Conservation (phyloP, 306 rosid genomes). For the Malus orientalis region DNA sequence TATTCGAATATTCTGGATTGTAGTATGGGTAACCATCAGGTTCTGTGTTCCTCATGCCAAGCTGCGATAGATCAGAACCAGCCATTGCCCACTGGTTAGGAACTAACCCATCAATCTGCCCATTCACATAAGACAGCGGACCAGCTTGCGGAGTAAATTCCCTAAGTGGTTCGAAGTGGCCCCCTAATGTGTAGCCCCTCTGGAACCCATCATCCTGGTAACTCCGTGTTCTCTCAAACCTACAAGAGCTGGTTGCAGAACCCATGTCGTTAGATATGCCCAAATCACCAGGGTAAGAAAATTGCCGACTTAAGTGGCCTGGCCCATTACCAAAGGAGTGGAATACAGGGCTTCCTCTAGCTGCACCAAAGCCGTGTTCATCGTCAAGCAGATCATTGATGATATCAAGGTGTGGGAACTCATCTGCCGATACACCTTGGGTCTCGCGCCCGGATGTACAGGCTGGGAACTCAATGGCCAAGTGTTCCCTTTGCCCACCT, state of each 20-base stretch:
- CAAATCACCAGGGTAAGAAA: constrained; percentile 64
- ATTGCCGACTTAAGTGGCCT: constrained; percentile 55
- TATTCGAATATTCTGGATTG: constrained; percentile 57
- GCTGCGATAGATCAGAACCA: constrained; percentile 46
- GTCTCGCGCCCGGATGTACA: constrained; percentile 61
- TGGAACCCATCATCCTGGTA: constrained; percentile 60
- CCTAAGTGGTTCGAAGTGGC: constrained; percentile 47
- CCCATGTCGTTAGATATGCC: constrained; percentile 46
- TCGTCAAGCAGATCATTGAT: constrained; percentile 95
- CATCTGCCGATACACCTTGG: constrained; percentile 69
- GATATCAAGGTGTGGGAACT: constrained; percentile 94
- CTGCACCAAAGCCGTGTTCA: constrained; percentile 44
- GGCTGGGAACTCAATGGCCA: constrained; percentile 41
- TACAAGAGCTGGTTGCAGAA: constrained; percentile 64
- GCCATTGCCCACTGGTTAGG: constrained; percentile 71
- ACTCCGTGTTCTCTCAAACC: constrained; percentile 81
- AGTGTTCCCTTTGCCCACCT: constrained; percentile 40
- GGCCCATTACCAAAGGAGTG: constrained; percentile 40
- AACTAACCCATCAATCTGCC: constrained; percentile 68
- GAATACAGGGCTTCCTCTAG: constrained; percentile 32
- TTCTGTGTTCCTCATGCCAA: constrained; percentile 50
- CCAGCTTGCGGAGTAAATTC: constrained; percentile 50
- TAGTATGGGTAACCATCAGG: constrained; percentile 54
- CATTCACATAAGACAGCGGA: constrained; percentile 43
- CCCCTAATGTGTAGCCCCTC: constrained; percentile 41